phyloP scores from a whole-genome alignment of 306 rosid genomes.

The Astragalus glycyphyllos region DNA sequence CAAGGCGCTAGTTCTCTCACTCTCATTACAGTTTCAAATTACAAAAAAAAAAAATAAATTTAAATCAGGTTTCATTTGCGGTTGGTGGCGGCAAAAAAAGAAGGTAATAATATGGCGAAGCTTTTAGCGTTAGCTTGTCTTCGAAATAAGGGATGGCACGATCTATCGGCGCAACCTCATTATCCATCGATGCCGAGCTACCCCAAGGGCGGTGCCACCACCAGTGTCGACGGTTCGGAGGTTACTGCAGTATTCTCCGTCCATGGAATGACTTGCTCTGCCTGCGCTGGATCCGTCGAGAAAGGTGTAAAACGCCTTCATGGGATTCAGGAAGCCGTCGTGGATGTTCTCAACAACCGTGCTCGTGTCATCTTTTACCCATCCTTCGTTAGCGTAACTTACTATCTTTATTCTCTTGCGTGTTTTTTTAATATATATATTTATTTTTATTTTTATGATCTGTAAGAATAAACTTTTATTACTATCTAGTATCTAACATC shows the following conservation, averaged over 20 bases:
- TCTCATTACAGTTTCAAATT: background rate
- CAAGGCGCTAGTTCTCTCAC: background rate
- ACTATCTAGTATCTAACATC: no score
- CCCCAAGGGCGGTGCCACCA: constrained; percentile 49
- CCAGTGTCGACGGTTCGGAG: constrained; percentile 36
- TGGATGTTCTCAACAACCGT: constrained; percentile 72
- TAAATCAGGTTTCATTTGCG: background rate
- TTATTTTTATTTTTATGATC: background rate
- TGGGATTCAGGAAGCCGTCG: constrained; percentile 71
- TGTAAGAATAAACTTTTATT: background rate
- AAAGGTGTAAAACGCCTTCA: constrained; percentile 76
- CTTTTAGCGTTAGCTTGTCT: constrained; percentile 57
- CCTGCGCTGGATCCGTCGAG: constrained; percentile 80
- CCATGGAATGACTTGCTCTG: constrained; percentile 76
- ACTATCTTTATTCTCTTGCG: background rate
- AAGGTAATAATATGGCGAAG: constrained; percentile 38
- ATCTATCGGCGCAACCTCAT: constrained; percentile 58
- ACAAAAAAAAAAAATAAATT: background rate
- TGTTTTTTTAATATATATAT: background rate
- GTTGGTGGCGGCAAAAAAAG: constrained; percentile 11
- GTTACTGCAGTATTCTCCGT: constrained; percentile 63
- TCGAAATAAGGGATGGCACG: constrained; percentile 37
- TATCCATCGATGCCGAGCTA: constrained; percentile 77
- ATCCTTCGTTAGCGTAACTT: constrained; percentile 59
- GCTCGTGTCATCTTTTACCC: constrained; percentile 71